phyloP scores from a whole-genome alignment of 345 rosid genomes.

The Populus euphratica region DNA sequence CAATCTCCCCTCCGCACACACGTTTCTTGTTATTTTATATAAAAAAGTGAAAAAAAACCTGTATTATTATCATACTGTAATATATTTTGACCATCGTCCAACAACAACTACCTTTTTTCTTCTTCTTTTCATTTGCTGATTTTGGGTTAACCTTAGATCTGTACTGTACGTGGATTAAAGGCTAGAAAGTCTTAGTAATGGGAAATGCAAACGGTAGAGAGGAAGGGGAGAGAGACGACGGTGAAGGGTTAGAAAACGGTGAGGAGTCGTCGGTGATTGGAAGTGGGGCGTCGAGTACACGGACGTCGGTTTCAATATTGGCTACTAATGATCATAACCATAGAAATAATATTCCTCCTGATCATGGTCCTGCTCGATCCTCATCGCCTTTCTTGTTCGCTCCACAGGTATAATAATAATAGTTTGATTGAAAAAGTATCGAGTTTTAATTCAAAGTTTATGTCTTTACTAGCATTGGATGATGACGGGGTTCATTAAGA shows the following conservation, averaged over 20 bases:
- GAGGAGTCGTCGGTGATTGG: neutral
- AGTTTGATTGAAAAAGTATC: neutral
- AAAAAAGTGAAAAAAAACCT: neutral
- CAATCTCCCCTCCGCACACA: neutral
- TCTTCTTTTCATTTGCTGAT: neutral
- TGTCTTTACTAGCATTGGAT: neutral
- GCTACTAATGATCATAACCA: neutral
- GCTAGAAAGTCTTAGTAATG: slow-evolving; percentile 35
- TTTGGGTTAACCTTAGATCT: neutral
- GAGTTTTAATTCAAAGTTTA: neutral
- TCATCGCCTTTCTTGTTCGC: slow-evolving; percentile 60
- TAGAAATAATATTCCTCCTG: slow-evolving; percentile 36
- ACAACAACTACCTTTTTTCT: neutral
- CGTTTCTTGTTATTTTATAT: neutral
- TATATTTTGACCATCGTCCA: neutral
- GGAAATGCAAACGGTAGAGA: slow-evolving; percentile 82
- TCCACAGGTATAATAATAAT: slow-evolving; percentile 52
- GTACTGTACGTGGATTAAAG: neutral
- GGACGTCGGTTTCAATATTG: neutral
- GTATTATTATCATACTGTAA: neutral
- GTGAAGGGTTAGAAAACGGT: slow-evolving; percentile 25
- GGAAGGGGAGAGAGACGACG: slow-evolving; percentile 42
- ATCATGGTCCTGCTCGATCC: slow-evolving; percentile 52
- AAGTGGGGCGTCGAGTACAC: neutral
- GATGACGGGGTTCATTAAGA: neutral